phyloP scores from a whole-genome alignment of 441 rosid species.

The Erysimum pusillum region DNA sequence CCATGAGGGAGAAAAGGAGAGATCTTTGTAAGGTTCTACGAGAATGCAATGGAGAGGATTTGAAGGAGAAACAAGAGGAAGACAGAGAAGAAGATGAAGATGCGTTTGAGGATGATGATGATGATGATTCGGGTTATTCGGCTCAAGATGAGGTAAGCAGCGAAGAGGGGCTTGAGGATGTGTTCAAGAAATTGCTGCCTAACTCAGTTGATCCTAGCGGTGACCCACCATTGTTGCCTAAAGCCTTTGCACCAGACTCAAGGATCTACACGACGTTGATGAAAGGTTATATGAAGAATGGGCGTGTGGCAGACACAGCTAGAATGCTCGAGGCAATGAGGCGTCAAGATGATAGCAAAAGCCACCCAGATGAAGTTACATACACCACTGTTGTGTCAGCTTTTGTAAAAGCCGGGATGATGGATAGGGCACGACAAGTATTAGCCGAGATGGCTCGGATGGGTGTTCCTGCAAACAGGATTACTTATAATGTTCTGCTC shows the following conservation, averaged over 20 bases:
- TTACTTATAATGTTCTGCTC: conserved; percentile 88
- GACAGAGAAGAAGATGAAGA: conserved; percentile 39
- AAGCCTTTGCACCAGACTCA: conserved; percentile 69
- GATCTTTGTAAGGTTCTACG: conserved; percentile 86
- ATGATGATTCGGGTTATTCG: conserved; percentile 20
- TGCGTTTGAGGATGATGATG: conserved; percentile 44
- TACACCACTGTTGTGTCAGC: conserved; percentile 95
- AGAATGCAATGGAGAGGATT: conserved; percentile 59
- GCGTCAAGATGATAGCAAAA: conserved; percentile 64
- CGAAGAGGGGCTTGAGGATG: conserved; percentile 40
- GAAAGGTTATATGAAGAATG: conserved; percentile 95
- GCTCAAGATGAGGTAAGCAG: conserved; percentile 32
- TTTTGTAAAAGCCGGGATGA: conserved; percentile 75
- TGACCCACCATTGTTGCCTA: conserved; percentile 77
- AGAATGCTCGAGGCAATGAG: conserved; percentile 93
- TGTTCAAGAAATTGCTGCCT: conserved; percentile 78
- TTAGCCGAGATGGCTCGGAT: conserved; percentile 84
- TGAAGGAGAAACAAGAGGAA: conserved; percentile 48
- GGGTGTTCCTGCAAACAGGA: conserved; percentile 81
- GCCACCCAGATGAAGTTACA: conserved; percentile 89
- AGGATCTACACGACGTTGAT: conserved; percentile 87
- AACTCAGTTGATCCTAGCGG: conserved; percentile 53
- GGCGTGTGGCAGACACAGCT: conserved; percentile 75
- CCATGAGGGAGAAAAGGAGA: conserved; percentile 87
- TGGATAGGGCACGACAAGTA: conserved; percentile 87